Evolutionary conservation across 805 yeast genomes (phyloP), one percentile per base, ranked within the genome.

Genomic region (Saccharomycopsis babjevae): DNA sequence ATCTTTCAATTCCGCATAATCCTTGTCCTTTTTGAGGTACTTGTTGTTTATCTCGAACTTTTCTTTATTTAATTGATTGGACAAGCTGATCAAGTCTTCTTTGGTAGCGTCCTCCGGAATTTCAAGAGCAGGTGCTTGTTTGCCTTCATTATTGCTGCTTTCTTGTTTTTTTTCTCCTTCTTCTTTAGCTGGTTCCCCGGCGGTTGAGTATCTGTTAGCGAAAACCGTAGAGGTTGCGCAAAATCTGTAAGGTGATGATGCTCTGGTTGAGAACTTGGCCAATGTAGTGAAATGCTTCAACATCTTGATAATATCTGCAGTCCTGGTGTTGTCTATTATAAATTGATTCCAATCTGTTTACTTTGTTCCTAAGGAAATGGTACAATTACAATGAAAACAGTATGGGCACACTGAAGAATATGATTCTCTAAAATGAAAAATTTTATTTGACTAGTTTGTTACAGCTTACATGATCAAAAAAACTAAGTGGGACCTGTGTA

Each of bases 1-100:
- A 73, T 90, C 96, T 73, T 89, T 91, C 76, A 88, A 77, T 67
- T 87, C 90, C 30, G 91, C 91, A 65, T 80, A 77, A 65, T 91
- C 96, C 70, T 83, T 84, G 67, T 81, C 85, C 70, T 84, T 89
- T 60, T 78, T 77, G 40, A 74, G 79, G 65, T 83, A 75, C 71
- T 86, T 83, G 10, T 25, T 13, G 28, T 46, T 46, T 22, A 46
- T 46, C n/a, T 46, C 52, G 32, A 32, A 74, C 75, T 69, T 81
- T 77, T 64, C 85, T 61, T 52, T 72, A 77, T 61, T 75, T 73
- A 46, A 46, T 22, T 46, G 52, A 46, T 46, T 46, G n/a, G 52
- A 46, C 28, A 46, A 22, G 16, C 28, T 10, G n/a, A 46, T 46
- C n/a, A 46, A 46, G 15, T 46, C 52, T 2, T 46, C 52, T 7